Base-by-base conservation (phyloP, 2,329 filamentous ascomycete genomes). In the Ophiocordyceps camponoti-floridani region DNA sequence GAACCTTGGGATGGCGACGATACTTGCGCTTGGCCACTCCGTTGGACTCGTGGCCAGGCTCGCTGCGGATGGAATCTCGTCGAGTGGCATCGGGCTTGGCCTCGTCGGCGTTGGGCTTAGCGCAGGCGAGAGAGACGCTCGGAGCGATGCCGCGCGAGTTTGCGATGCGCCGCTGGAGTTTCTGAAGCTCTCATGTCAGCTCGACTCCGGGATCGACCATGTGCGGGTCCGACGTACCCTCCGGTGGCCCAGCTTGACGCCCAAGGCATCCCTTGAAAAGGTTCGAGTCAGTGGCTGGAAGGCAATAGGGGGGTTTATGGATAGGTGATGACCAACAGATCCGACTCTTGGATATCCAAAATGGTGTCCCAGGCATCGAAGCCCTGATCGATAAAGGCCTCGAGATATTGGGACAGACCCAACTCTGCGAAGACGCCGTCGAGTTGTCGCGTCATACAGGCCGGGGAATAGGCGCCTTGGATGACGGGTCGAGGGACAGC, bases 361-460 rank as follows among this genome's bases (percentile, higher is more conserved):
- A 89, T 79, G 1, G 80, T 87, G 31, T 86, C 82, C 84, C 84
- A 89, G 11, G 79, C 77, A 59, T 91, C 84, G 59, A 91, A 91
- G 3, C 84, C 84, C 61, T 89, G 83, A 44, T 84, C 76, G 40
- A 84, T 58, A 53, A 91, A 84, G 46, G 69, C 64, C 51, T 79
- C 70, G 47, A 84, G 72, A 64, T 91, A 89, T 62, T 87, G 82
- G 63, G 75, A 69, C 60, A 91, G 71, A 58, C 83, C 84, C 68
- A 89, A 69, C 69, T 84, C 81, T 63, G 75, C 72, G 58, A 89
- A 77, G 51, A 80, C 73, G 35, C 69, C 62, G 52, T 69, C 73
- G 54, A 91, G 67, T 60, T 76, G 72, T 51, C 63, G 64, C 70
- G 70, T 75, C 64, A 66, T 66, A 48, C 52, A 57, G 56, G 45